Evolutionary conservation across 768 basidiomycete genomes (phyloP).

Genomic region (Boletus insuetus): DNA sequence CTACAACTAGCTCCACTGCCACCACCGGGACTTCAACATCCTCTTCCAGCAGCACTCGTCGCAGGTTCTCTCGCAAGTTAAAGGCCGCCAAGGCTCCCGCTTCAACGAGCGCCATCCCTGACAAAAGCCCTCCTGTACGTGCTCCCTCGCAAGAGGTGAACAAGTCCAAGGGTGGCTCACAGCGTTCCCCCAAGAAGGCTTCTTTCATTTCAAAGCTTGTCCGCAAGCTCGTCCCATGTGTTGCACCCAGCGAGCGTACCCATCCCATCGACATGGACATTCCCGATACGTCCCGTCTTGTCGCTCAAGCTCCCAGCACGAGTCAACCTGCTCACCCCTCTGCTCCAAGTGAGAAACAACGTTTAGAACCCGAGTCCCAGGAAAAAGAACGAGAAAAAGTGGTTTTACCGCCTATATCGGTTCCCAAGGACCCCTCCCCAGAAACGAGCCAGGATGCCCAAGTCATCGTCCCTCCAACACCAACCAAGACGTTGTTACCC

Average conservation of each 20-base stretch:
- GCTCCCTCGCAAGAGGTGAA: constrained; percentile 33
- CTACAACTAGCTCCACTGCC: constrained; percentile 22
- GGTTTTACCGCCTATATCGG: constrained; percentile 20
- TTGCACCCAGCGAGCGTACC: constrained; percentile 48
- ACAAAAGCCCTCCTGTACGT: constrained; percentile 33
- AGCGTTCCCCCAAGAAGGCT: constrained; percentile 38
- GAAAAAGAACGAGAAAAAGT: constrained; percentile 39
- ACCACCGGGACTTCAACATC: constrained; percentile 22
- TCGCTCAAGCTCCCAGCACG: constrained; percentile 16
- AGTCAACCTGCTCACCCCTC: constrained; percentile 22
- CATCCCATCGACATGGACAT: constrained; percentile 44
- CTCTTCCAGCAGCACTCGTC: constrained; percentile 18
- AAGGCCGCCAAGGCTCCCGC: constrained; percentile 19
- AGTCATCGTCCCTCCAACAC: constrained; percentile 47
- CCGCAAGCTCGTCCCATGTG: constrained; percentile 63
- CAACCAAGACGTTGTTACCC: constrained; percentile 46
- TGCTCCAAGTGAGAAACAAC: constrained; percentile 30
- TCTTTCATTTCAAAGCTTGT: constrained; percentile 61
- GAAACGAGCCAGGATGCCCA: constrained; percentile 31
- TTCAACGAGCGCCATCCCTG: constrained; percentile 18
- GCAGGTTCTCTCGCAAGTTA: constrained; percentile 32
- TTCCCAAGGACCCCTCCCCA: constrained; percentile 23
- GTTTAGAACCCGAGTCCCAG: constrained; percentile 19
- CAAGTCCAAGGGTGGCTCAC: constrained; percentile 35
- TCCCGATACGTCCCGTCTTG: constrained; percentile 18